These are phyloP conservation scores for Agaricales sp. DNA, from an alignment of 1,284 basidiomycete species.

Conservation along the genomic window DNA sequence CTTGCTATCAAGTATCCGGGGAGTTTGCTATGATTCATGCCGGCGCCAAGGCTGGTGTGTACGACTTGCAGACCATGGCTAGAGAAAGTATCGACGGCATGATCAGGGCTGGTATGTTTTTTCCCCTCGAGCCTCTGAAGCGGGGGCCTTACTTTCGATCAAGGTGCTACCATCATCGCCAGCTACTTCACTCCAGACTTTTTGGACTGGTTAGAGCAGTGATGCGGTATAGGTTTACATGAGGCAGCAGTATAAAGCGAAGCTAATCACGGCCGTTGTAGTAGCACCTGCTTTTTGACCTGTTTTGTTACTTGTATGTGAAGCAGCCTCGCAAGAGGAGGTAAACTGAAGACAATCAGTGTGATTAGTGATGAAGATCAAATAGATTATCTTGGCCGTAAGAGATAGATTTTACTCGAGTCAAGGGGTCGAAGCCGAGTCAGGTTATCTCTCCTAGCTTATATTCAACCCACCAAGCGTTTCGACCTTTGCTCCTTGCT, in stretches of 20 bases:
- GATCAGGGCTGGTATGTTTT: constrained; percentile 72
- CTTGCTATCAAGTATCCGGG: constrained; percentile 94
- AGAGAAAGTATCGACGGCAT: constrained; percentile 89
- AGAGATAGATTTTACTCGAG: not conserved
- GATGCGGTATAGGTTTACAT: constrained; percentile 9
- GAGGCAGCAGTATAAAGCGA: too few relatives aligned
- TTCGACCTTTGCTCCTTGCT: not conserved
- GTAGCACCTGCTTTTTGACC: too few relatives aligned
- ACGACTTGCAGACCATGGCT: constrained; percentile 86
- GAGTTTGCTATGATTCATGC: constrained; percentile 97
- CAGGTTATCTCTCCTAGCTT: not conserved
- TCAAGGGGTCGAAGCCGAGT: not conserved
- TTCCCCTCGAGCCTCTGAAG: not conserved
- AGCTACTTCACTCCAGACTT: constrained; percentile 96
- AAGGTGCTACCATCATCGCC: constrained; percentile 83
- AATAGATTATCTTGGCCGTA: not conserved
- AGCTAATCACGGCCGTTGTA: too few relatives aligned
- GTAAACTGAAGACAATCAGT: not conserved
- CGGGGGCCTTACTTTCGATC: constrained; percentile 9
- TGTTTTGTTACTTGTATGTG: not conserved
- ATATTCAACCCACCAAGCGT: not conserved
- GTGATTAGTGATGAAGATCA: not conserved
- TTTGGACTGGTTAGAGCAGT: constrained; percentile 76
- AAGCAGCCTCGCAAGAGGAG: not conserved
- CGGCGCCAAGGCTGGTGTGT: constrained; percentile 88